Conservation (phyloP, 2,329 filamentous ascomycete genomes). For the Phoma sp. region DNA sequence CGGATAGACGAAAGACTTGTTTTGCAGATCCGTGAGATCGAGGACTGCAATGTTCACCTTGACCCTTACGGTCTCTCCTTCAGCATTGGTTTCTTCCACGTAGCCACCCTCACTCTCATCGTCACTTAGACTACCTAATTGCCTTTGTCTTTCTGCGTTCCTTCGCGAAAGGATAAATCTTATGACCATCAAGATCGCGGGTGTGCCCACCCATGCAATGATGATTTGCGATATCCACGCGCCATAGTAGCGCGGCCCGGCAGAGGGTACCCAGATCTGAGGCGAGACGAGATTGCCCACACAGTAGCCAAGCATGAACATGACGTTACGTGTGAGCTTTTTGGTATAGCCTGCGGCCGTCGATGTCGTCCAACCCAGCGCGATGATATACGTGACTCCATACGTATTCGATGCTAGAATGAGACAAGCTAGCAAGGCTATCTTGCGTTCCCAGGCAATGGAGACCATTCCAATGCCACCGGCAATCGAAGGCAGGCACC, state of each 20-base stretch:
- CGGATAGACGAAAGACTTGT: conserved; percentile 2
- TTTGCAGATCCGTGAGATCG: conserved; percentile 3
- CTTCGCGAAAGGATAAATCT: no score
- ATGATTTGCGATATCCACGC: conserved; percentile 1
- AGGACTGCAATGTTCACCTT: conserved; percentile 2
- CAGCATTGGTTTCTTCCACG: no score
- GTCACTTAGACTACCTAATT: no score
- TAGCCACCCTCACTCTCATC: no score
- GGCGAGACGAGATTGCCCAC: conserved; percentile 4
- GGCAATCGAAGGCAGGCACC: no score
- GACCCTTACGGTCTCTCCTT: no score
- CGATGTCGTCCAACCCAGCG: conserved; percentile 5
- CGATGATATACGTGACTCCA: no score
- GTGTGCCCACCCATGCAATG: conserved; percentile 1
- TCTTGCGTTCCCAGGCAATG: no score
- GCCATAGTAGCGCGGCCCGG: neutral
- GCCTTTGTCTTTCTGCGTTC: no score
- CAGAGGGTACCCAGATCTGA: conserved; percentile 1
- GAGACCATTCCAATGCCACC: no score
- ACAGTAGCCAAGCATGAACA: conserved; percentile 3
- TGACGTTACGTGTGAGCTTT: conserved; percentile 1
- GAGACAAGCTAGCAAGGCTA: no score
- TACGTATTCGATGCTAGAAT: no score
- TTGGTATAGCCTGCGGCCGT: conserved; percentile 4
- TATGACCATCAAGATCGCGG: neutral